These are phyloP conservation scores for Miscanthus lutarioriparius DNA, from an alignment of 176 grass and related monocot species.

Conservation along the genomic window DNA sequence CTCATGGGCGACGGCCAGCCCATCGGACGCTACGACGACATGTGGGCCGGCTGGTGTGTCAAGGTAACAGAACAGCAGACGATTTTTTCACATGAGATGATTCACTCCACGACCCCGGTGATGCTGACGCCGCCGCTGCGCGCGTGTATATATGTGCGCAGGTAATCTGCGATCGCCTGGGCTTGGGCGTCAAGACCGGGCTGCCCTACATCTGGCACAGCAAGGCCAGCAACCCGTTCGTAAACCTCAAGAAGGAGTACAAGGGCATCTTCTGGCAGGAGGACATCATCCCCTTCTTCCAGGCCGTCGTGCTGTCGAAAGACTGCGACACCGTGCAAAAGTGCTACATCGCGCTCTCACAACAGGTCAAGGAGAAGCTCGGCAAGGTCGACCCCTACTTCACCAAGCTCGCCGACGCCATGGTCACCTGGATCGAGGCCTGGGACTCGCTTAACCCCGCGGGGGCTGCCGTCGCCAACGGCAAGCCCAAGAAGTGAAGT, in stretches of 20 bases:
- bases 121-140: too few relatives aligned
- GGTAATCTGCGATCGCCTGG: constrained; percentile 65
- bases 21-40: constrained; percentile 73
- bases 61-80: constrained; percentile 37
- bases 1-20: constrained; percentile 77
- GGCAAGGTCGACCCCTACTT: constrained; percentile 30
- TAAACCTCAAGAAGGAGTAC: constrained; percentile 73
- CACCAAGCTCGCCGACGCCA: constrained; percentile 28
- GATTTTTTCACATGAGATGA: too few relatives aligned
- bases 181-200: constrained; percentile 59
- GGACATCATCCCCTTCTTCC: constrained; percentile 72
- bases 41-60: constrained; percentile 74
- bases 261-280: constrained; percentile 72
- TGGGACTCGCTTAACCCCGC: constrained; percentile 42
- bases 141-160: neutral
- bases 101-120: too few relatives aligned
- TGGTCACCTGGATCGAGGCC: constrained; percentile 29
- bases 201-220: constrained; percentile 70
- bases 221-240: constrained; percentile 71
- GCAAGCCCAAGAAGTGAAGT: constrained; percentile 38
- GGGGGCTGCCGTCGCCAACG: constrained; percentile 8
- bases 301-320: constrained; percentile 42
- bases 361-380: constrained; percentile 60
- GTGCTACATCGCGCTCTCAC: constrained; percentile 59
- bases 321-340: constrained; percentile 63